Evolutionary conservation across 495 filamentous ascomycete species (phyloP), one percentile per base, ranked within the genome.

Genomic region (Neurospora sp.): DNA sequence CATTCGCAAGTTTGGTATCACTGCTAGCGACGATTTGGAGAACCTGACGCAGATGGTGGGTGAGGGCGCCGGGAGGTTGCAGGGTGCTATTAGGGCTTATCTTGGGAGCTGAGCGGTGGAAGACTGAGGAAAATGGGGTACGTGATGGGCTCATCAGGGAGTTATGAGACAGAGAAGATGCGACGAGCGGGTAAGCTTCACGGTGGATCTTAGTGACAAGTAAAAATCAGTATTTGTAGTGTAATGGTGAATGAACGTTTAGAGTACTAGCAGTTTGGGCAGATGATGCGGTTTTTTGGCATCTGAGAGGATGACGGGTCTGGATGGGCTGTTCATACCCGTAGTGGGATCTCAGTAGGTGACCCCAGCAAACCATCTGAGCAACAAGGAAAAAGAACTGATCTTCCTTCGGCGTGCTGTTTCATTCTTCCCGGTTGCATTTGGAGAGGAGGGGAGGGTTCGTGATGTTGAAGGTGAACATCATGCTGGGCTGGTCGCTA

Each of bases 21-120:
- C 95, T 3, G 95, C 95, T 42, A 93, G 93, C 54, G 96, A 98
- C 80, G 96, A 99, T 81, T 80, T 99, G 44, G 96, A 98, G 81
- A 96, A 96, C 79, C 80, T 98, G 75, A 91, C 91, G 5, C 87
- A 90, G 75, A 86, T 93, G 70, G 80, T 97, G 14, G 96, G 96
- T 5, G 94, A 97, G 78, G 96, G 93, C 27, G 94, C 93, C 20
- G 87, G 85, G 44, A 90, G 89, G 81, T 83, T 98, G 79, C 93
- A 97, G 86, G 93, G 93, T 84, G 95, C 95, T 74, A 92, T 98
- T 78, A 86, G 92, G 77, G 92, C 86, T 82, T 98, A 98, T 83
- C 83, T 98, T 69, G 84, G 83, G 72, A 81, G 79, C 75, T 86
- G 76, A 74, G 40, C 71, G 18, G 23, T 31, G 14, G 54, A 16